Percentiles rank a stretch among this genome's conserved stretches.
phyloP scores from a whole-genome alignment of 441 rosid genomes.

The Raphanus hybrid region DNA sequence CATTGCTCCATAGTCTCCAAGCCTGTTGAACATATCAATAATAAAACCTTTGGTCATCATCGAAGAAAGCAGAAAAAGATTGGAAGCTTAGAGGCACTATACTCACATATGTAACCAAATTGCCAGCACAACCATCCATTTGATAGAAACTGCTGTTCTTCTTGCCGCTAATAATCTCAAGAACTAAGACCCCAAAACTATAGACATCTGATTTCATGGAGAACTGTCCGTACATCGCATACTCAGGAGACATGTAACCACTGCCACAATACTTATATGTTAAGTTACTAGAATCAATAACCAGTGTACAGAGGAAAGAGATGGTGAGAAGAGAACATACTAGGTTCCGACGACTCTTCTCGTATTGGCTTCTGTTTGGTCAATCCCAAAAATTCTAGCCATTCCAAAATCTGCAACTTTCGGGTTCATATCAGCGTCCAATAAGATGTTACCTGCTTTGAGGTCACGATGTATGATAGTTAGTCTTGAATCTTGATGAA shows the following conservation, averaged over 20 bases:
- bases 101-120: slow-evolving; percentile 29
- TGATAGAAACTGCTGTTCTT: slow-evolving; percentile 13
- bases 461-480: slow-evolving; percentile 11
- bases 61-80: background rate
- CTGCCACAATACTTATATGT: background rate
- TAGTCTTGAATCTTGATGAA: slow-evolving; percentile 13
- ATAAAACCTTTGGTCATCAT: background rate
- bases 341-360: slow-evolving; percentile 20
- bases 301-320: background rate
- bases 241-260: slow-evolving; percentile 36
- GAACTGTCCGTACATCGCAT: slow-evolving; percentile 25
- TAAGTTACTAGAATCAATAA: background rate
- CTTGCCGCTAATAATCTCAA: slow-evolving; percentile 21
- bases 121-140: background rate
- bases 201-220: slow-evolving; percentile 34
- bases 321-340: slow-evolving; percentile 1
- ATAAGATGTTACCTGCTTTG: slow-evolving; percentile 5
- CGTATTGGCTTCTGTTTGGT: slow-evolving; percentile 10
- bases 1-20: slow-evolving; percentile 46
- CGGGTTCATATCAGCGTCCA: slow-evolving; percentile 17
- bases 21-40: slow-evolving; percentile 29
- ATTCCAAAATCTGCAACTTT: slow-evolving; percentile 24
- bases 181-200: slow-evolving; percentile 19
- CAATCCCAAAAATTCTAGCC: slow-evolving; percentile 5
- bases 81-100: background rate